Conservation (phyloP, 139 green algal species). For the Chlorella sp. region DNA sequence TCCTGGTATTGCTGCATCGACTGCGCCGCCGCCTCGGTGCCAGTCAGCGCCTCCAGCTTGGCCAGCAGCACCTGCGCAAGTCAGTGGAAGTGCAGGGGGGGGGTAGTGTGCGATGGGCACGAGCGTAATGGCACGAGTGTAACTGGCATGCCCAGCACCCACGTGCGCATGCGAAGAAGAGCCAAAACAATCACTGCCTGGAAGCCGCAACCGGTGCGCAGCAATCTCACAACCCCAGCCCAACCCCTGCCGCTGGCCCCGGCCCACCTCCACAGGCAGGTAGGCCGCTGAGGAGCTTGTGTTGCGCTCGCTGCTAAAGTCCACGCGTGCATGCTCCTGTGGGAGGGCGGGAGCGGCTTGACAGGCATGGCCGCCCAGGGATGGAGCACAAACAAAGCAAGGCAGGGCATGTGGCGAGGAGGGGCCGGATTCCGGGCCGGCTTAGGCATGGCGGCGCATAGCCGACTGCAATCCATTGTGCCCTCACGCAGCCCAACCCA, state of each 20-base stretch:
- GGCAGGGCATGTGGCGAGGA: neutral
- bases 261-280: slow-evolving; percentile 48
- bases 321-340: slow-evolving; percentile 48
- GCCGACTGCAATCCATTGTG: no score
- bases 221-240: no score
- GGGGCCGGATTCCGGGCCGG: neutral
- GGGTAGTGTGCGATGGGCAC: no score
- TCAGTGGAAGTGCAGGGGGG: no score
- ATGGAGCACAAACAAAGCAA: neutral
- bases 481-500: neutral
- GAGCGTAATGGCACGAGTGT: no score
- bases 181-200: no score
- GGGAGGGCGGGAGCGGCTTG: neutral
- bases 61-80: slow-evolving; percentile 44
- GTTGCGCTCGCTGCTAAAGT: slow-evolving; percentile 57
- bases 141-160: no score
- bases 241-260: neutral
- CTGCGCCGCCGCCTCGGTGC: slow-evolving; percentile 33
- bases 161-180: neutral
- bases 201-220: no score
- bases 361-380: neutral
- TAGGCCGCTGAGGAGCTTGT: slow-evolving; percentile 36
- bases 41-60: slow-evolving; percentile 70
- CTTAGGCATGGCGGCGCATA: neutral
- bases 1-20: slow-evolving; percentile 25